These are phyloP conservation scores for Nelumbo lutea DNA, from an alignment of 164 flowering plant genomes.

Conservation along the genomic window DNA sequence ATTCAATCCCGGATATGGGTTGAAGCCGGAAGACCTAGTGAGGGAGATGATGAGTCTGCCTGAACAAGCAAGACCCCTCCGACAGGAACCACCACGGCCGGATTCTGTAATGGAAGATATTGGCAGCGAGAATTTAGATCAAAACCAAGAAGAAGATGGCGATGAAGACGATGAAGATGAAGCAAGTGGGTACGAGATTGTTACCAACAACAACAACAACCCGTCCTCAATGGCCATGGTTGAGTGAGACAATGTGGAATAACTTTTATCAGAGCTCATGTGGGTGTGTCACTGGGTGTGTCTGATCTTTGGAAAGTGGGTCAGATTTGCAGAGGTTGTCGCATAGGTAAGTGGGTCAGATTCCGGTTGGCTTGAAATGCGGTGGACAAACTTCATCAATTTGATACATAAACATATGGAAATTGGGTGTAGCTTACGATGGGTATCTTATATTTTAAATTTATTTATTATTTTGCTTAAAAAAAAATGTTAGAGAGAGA, in stretches of 20 bases:
- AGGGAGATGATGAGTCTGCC: conserved; percentile 26
- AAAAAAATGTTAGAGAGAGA: no score
- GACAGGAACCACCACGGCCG: background rate
- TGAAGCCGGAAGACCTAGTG: conserved; percentile 37
- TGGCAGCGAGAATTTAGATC: background rate
- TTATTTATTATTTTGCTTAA: no score
- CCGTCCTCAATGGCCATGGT: background rate
- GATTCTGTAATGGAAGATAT: background rate
- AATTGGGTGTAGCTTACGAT: no score
- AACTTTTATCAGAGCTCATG: background rate
- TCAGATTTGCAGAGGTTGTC: conserved; percentile 1
- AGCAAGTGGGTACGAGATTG: background rate
- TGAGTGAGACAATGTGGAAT: background rate
- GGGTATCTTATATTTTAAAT: no score
- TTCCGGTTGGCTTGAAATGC: no score
- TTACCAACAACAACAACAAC: background rate
- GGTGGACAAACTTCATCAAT: no score
- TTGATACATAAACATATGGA: no score
- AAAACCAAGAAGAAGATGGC: background rate
- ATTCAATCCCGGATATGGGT: conserved; percentile 13
- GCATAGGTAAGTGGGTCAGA: background rate
- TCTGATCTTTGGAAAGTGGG: conserved; percentile 1
- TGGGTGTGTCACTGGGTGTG: background rate
- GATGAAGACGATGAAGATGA: background rate
- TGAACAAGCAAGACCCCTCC: background rate